These are phyloP conservation scores for Zymoseptoria crescenta DNA, from an alignment of 2,329 filamentous ascomycete species.

Conservation along the genomic window DNA sequence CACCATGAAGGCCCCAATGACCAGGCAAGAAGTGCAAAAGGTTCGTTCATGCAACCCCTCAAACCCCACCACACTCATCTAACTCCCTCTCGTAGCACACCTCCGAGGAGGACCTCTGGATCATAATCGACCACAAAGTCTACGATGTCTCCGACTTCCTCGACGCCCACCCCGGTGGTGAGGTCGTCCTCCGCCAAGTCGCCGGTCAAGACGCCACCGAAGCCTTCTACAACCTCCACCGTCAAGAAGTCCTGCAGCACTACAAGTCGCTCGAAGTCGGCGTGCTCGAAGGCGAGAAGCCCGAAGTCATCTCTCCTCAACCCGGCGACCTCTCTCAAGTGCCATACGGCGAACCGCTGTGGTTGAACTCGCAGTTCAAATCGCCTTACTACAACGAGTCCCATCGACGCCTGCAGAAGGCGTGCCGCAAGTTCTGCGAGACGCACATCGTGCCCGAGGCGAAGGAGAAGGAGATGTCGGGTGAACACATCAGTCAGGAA, in stretches of 20 bases:
- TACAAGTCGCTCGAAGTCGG: constrained; percentile 70
- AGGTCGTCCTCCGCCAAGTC: constrained; percentile 70
- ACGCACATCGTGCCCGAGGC: constrained; percentile 65
- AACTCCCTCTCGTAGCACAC: constrained; percentile 48
- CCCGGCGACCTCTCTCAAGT: constrained; percentile 67
- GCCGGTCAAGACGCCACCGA: constrained; percentile 74
- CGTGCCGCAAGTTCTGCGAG: constrained; percentile 66
- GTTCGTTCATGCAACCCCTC: not conserved
- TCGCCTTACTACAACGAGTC: constrained; percentile 73
- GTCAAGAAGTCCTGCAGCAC: constrained; percentile 79
- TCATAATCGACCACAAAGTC: constrained; percentile 78
- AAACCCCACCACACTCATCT: not conserved
- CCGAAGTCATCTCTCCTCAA: constrained; percentile 62
- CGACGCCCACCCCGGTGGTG: constrained; percentile 76
- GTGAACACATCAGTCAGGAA: constrained; percentile 59
- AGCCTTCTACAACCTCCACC: constrained; percentile 86
- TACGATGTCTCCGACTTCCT: constrained; percentile 82
- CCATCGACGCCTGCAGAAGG: constrained; percentile 60
- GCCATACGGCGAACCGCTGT: constrained; percentile 78
- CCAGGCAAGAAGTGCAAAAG: constrained; percentile 26
- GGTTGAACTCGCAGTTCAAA: constrained; percentile 70
- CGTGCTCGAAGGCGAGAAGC: constrained; percentile 64
- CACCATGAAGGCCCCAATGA: constrained; percentile 19
- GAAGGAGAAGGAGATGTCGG: constrained; percentile 65
- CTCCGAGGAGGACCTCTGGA: constrained; percentile 68